Conservation (phyloP, 2,329 filamentous ascomycete genomes). For the Fusarium pilosicola region DNA sequence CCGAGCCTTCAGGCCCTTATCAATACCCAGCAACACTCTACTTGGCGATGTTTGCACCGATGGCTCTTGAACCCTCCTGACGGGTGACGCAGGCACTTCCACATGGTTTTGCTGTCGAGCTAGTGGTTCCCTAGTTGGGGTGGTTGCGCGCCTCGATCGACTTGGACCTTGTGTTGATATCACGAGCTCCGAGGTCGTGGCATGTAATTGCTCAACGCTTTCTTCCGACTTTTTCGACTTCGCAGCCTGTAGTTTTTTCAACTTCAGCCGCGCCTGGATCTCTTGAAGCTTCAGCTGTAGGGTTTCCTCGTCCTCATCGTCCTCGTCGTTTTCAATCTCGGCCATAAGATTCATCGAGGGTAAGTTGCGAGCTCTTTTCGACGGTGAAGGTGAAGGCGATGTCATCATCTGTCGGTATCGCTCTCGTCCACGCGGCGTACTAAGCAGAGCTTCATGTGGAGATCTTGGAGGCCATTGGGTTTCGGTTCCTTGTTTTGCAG, state of each 20-base stretch:
- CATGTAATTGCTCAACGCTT: conserved; percentile 29
- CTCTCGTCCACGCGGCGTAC: conserved; percentile 81
- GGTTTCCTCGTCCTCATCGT: conserved; percentile 89
- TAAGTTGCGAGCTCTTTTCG: conserved; percentile 39
- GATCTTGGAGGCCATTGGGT: conserved; percentile 74
- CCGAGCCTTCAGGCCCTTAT: conserved; percentile 82
- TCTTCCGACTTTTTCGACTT: conserved; percentile 40
- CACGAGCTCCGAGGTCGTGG: conserved; percentile 35
- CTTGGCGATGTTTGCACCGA: conserved; percentile 77
- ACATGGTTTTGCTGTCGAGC: conserved; percentile 55
- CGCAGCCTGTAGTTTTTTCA: conserved; percentile 83
- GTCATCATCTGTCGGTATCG: conserved; percentile 74
- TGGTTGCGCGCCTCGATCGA: conserved; percentile 42
- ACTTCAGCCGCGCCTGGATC: conserved; percentile 85
- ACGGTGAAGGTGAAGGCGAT: conserved; percentile 75
- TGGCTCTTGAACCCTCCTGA: conserved; percentile 65
- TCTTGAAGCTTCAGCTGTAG: conserved; percentile 86
- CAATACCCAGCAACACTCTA: conserved; percentile 84
- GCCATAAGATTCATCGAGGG: conserved; percentile 47
- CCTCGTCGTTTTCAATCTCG: conserved; percentile 58
- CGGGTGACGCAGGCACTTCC: conserved; percentile 80
- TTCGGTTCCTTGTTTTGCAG: conserved; percentile 56
- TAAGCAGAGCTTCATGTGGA: conserved; percentile 70
- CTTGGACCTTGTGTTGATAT: conserved; percentile 36
- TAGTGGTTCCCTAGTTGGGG: conserved; percentile 39